Base-by-base conservation (phyloP, 2,329 filamentous ascomycete species). In the Chaetomium olivaceum region DNA sequence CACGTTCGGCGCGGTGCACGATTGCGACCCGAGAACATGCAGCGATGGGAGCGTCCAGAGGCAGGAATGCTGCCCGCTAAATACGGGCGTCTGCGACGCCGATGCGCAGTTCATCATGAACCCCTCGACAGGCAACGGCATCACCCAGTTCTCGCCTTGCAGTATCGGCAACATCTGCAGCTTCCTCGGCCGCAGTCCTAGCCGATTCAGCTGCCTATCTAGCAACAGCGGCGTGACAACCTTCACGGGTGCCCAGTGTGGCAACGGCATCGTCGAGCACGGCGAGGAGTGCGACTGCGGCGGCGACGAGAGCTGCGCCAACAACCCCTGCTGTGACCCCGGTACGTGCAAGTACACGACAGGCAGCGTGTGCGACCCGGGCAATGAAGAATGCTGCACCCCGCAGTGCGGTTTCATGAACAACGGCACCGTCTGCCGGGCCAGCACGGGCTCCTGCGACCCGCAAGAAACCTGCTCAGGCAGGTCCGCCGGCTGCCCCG, bases 281-380 rank as follows among this genome's bases (percentile, higher is more conserved):
- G 95, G 92, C 69, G 95, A 99, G 78, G 91, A 99, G 61, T 99
- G 95, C 78, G 95, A 99, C 78, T 99, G 95, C 74, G 95, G 95
- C 68, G 94, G 94, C 62, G 80, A 82, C 16, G 78, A 81, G 16
- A 86, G 86, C 48, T 99, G 95, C 76, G 86, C 82, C 27, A 78
- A 83, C 73, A 95, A 98, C 78, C 74, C 77, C 16, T 99, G 95
- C 82, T 99, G 95, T 79, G 84, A 99, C 72, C 79, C 93, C 1
- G 85, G 79, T 3, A 98, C 95, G 0, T 99, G 95, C 86, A 91
- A 89, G 73, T 97, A 96, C 82, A 90, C 84, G 62, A 76, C 79
- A 62, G 85, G 83, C 69, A 89, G 94, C 31, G 87, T 93, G 43
- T 99, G 95, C 77, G 91, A 95, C 76, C 85, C 87, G 14, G 80